These are phyloP conservation scores for Fusarium hainanense DNA, from an alignment of 2,329 filamentous ascomycete species.

Conservation along the genomic window DNA sequence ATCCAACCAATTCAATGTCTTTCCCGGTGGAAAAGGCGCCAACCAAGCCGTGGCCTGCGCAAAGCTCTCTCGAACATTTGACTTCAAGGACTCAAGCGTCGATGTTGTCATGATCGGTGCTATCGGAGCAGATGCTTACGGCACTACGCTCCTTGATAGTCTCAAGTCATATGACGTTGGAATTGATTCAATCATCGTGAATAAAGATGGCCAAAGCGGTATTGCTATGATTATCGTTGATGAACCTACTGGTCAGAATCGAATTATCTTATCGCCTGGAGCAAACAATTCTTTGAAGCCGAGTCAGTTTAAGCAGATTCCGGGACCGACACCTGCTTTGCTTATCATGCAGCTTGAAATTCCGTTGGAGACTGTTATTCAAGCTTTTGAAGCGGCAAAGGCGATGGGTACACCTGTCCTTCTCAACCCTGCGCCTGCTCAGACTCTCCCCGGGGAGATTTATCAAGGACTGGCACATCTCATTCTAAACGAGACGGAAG, in stretches of 20 bases:
- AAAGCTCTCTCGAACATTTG: constrained; percentile 73
- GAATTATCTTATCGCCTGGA: constrained; percentile 78
- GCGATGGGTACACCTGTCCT: constrained; percentile 69
- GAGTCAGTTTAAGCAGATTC: constrained; percentile 49
- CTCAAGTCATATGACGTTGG: constrained; percentile 72
- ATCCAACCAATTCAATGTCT: constrained; percentile 79
- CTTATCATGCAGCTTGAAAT: constrained; percentile 83
- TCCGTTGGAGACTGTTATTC: constrained; percentile 72
- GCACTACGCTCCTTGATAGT: constrained; percentile 65
- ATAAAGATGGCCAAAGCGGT: constrained; percentile 58
- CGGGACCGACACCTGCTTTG: constrained; percentile 63
- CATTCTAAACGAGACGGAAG: constrained; percentile 92
- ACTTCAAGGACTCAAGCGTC: constrained; percentile 50
- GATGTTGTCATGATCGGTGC: constrained; percentile 79
- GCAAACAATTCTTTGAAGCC: constrained; percentile 69
- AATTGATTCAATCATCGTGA: constrained; percentile 61
- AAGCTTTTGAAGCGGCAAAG: constrained; percentile 65
- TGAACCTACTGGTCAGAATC: constrained; percentile 77
- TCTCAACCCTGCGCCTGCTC: constrained; percentile 86
- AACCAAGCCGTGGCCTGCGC: constrained; percentile 94
- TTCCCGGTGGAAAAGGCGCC: constrained; percentile 91
- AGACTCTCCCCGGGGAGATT: constrained; percentile 71
- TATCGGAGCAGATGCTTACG: constrained; percentile 76
- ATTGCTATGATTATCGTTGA: constrained; percentile 82
- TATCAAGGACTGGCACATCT: constrained; percentile 79